Evolutionary conservation across 176 grass and related monocot genomes (phyloP).

Genomic region (Poa pratensis): DNA sequence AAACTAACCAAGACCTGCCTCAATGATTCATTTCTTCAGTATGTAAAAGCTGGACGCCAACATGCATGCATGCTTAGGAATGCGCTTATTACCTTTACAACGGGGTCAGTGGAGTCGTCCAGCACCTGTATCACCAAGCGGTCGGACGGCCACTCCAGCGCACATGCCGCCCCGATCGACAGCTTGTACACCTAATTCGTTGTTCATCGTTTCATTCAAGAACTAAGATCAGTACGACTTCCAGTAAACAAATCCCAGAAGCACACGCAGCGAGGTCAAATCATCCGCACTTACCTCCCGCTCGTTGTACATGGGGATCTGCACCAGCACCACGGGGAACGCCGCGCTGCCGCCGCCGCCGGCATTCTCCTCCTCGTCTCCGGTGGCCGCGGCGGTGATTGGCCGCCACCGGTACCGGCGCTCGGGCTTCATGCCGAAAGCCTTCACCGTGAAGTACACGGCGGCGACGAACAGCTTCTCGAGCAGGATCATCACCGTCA

Average conservation of each 20-base stretch:
- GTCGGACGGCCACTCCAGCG: slow-evolving; percentile 72
- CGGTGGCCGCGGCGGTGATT: background rate
- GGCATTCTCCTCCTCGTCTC: slow-evolving; percentile 27
- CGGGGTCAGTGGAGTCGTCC: slow-evolving; percentile 88
- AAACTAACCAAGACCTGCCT: background rate
- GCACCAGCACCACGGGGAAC: slow-evolving; percentile 87
- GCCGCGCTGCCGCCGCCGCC: background rate
- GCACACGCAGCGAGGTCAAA: background rate
- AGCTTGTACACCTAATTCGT: slow-evolving; percentile 81
- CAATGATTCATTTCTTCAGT: background rate
- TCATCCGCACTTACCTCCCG: slow-evolving; percentile 64
- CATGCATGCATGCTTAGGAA: background rate
- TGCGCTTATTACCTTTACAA: slow-evolving; percentile 78
- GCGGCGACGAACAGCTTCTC: slow-evolving; percentile 72
- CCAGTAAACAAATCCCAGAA: background rate
- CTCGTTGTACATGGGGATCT: slow-evolving; percentile 99
- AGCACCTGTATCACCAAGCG: slow-evolving; percentile 88
- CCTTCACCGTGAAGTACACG: slow-evolving; percentile 42
- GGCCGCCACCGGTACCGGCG: slow-evolving; percentile 63
- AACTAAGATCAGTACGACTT: background rate
- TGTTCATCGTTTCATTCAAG: background rate
- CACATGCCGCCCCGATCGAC: slow-evolving; percentile 91
- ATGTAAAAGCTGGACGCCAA: background rate
- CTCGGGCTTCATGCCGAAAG: slow-evolving; percentile 53
- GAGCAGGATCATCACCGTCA: slow-evolving; percentile 71